Evolutionary conservation across 768 basidiomycete species (phyloP).

Genomic region (Mycena galopus): DNA sequence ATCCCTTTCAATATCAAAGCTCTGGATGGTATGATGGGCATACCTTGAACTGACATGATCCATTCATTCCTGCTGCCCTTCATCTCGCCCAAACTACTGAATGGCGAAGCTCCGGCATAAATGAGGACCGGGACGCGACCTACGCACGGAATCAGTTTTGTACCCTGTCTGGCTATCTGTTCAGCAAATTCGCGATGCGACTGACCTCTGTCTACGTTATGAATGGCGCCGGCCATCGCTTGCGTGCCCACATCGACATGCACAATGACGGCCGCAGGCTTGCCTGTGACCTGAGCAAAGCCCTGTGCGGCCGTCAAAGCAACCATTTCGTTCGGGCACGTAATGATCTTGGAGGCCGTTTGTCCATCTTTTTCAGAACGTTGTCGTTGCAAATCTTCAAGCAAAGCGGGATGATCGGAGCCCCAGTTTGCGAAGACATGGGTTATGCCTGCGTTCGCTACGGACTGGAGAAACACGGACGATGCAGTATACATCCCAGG

Average conservation of each 20-base stretch:
- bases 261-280: slow-evolving; percentile 78
- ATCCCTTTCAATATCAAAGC: not conserved
- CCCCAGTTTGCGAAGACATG: slow-evolving; percentile 85
- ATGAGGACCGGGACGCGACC: slow-evolving; percentile 74
- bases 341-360: slow-evolving; percentile 67
- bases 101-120: slow-evolving; percentile 79
- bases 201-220: slow-evolving; percentile 78
- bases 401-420: slow-evolving; percentile 78
- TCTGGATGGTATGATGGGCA: not conserved
- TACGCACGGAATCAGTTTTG: too few species aligned
- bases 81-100: slow-evolving; percentile 66
- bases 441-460: slow-evolving; percentile 70
- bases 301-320: slow-evolving; percentile 81
- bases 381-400: slow-evolving; percentile 77
- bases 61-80: slow-evolving; percentile 78
- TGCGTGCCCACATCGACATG: slow-evolving; percentile 77
- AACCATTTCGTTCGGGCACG: slow-evolving; percentile 84
- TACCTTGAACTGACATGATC: slow-evolving; percentile 82
- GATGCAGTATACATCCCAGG: slow-evolving; percentile 73
- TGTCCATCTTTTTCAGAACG: slow-evolving; percentile 52
- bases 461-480: slow-evolving; percentile 69
- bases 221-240: slow-evolving; percentile 78
- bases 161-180: too few species aligned
- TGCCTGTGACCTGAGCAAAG: slow-evolving; percentile 74
- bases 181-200: too few species aligned